Base-by-base conservation (phyloP, 2,329 filamentous ascomycete genomes). In the Alternaria angustiovoidea region DNA sequence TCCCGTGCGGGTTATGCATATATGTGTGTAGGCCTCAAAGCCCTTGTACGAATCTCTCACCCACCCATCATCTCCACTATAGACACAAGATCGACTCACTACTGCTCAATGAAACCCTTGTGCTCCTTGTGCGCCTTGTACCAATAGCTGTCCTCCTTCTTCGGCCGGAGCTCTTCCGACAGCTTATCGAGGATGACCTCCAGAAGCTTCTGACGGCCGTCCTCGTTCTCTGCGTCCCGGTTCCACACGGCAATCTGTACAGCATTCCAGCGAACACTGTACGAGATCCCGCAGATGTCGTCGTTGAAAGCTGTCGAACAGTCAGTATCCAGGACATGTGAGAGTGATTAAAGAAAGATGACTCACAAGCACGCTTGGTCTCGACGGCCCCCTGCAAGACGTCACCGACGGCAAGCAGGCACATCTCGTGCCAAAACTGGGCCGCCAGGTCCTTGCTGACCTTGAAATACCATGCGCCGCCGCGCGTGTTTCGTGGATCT, bases 51-150 rank as follows among this genome's bases (percentile, higher is more conserved):
- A 30, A 36, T 36, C 30, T 18, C n/a, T n/a, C 12, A 14, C 42
- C 24, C 34, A 20, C 22, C 24, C 24, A n/a, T 16, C 18, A 41
- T 28, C 41, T 11, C 30, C 32, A 30, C 24, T 41, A 26, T n/a
- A 18, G 38, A 26, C 14, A 36, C 53, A 48, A 41, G 18, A 24
- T 28, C 16, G n/a, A 30, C 55, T 51, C 46, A 54, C 63, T 70
- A 59, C 58, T 66, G 63, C 46, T 69, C 69, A 43, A 76, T 68
- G 82, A 93, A 97, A 14, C 91, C 92, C 57, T 89, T 88, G 79
- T 97, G 93, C 77, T 96, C 93, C 43, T 89, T 87, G 81, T 98
- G 94, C 79, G 90, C 91, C 83, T 95, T 95, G 83, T 97, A 97
- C 78, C 87, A 89, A 81, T 91, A 93, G 76, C 87, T 82, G 39